These are phyloP conservation scores for Neurospora sp. DNA, from an alignment of 495 filamentous ascomycete genomes.

Conservation along the genomic window DNA sequence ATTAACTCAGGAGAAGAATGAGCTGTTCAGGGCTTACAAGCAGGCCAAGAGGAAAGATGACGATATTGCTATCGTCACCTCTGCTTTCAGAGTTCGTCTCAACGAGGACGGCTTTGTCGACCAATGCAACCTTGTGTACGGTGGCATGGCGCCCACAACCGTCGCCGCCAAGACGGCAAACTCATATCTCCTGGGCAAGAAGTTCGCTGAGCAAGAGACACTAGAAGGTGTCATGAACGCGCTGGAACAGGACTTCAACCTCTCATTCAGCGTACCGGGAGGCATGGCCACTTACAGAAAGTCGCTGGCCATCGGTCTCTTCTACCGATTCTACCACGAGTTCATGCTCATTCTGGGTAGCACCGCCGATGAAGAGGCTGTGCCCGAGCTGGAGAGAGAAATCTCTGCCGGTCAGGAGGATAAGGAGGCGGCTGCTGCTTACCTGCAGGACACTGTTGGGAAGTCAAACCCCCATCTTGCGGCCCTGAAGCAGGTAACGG, in stretches of 20 bases:
- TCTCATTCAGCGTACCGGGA: constrained; percentile 79
- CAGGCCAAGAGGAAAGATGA: constrained; percentile 94
- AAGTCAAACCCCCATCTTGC: constrained; percentile 78
- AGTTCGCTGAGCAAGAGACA: constrained; percentile 66
- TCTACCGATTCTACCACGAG: constrained; percentile 80
- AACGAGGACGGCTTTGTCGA: constrained; percentile 55
- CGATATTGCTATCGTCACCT: constrained; percentile 93
- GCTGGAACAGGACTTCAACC: constrained; percentile 75
- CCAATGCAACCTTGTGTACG: constrained; percentile 70
- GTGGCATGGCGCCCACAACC: constrained; percentile 82
- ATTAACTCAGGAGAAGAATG: constrained; percentile 53
- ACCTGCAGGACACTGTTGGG: constrained; percentile 69
- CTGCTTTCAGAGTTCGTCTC: constrained; percentile 63
- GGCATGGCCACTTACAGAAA: constrained; percentile 96
- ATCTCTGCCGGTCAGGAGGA: constrained; percentile 57
- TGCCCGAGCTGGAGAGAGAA: constrained; percentile 55
- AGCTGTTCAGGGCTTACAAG: constrained; percentile 75
- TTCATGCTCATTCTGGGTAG: constrained; percentile 38
- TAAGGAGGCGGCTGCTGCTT: constrained; percentile 46
- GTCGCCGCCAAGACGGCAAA: constrained; percentile 70
- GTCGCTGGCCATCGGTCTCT: constrained; percentile 78
- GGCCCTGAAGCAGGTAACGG: constrained; percentile 86
- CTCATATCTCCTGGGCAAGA: constrained; percentile 62
- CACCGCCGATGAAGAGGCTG: constrained; percentile 47
- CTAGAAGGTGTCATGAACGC: constrained; percentile 83